A percentile compares a stretch with the other conserved stretches of the same genome.
Evolutionary conservation across 2,329 filamentous ascomycete genomes (phyloP).

Genomic region (Penicillium griseofulvum): DNA sequence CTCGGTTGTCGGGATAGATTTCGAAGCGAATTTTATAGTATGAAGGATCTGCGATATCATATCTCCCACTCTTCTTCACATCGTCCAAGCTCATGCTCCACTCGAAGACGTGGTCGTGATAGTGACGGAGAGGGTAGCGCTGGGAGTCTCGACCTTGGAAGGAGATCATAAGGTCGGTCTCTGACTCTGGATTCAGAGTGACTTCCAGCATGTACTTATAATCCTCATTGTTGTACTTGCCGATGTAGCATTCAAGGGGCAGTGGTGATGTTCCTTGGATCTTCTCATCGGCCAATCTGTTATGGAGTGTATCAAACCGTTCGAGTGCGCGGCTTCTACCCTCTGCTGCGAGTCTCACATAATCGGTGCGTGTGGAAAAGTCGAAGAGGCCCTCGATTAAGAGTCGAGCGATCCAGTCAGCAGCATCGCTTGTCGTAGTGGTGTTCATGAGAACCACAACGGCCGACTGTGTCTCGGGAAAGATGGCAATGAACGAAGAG

Average conservation of each 20-base stretch:
- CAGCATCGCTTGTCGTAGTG: background rate
- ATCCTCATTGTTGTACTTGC: background rate
- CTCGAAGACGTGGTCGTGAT: conserved; percentile 3
- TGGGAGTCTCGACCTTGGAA: background rate
- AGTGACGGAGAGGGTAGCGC: conserved; percentile 2
- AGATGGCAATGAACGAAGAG: conserved; percentile 4
- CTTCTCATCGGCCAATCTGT: background rate
- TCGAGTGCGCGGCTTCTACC: background rate
- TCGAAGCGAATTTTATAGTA: conserved; percentile 4
- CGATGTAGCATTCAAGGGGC: background rate
- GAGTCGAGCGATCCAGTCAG: background rate
- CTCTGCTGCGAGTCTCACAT: background rate
- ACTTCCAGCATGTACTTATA: background rate
- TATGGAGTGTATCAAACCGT: background rate
- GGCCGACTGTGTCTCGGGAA: conserved; percentile 6
- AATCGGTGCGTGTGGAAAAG: background rate
- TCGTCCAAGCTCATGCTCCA: conserved; percentile 2
- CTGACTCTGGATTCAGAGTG: background rate
- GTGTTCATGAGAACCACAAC: conserved; percentile 5
- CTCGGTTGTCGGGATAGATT: background rate
- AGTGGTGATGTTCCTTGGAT: background rate
- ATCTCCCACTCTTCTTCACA: background rate
- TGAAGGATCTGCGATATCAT: background rate
- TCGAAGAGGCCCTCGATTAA: conserved; percentile 1
- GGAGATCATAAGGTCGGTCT: background rate